phyloP scores from a whole-genome alignment of 345 rosid genomes.

The Acer negundo region DNA sequence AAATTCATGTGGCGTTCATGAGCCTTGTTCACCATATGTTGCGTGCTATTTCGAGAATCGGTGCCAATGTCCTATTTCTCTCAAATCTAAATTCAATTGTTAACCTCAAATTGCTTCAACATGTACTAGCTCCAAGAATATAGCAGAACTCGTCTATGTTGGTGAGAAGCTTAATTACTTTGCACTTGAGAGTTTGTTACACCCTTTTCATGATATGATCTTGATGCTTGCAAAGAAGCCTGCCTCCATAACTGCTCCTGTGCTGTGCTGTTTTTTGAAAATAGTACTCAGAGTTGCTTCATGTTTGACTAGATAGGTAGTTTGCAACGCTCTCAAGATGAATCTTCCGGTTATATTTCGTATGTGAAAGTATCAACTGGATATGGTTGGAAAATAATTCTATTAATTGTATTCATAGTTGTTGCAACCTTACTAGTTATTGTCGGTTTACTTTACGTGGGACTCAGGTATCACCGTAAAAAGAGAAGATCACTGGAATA shows the following conservation, averaged over 20 bases:
- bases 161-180: constrained; percentile 55
- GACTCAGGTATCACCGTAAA: constrained; percentile 31
- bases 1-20: constrained; percentile 43
- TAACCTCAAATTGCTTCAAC: constrained; percentile 30
- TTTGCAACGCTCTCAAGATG: constrained; percentile 34
- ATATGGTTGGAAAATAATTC: constrained; percentile 7
- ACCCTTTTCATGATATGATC: constrained; percentile 30
- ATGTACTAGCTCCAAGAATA: constrained; percentile 28
- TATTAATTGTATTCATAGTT: constrained; percentile 24
- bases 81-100: constrained; percentile 27
- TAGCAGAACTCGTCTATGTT: constrained; percentile 25
- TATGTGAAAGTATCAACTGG: constrained; percentile 39
- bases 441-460: constrained; percentile 38
- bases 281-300: constrained; percentile 41
- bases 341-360: constrained; percentile 35
- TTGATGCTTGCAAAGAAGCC: constrained; percentile 46
- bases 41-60: constrained; percentile 34
- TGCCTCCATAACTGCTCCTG: constrained; percentile 54
- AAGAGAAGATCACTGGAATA: constrained; percentile 20
- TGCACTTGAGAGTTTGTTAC: constrained; percentile 41
- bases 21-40: constrained; percentile 34
- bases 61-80: constrained; percentile 46
- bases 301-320: constrained; percentile 51
- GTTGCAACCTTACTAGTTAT: constrained; percentile 31
- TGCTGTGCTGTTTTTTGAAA: constrained; percentile 46